Evolutionary conservation across 2,329 filamentous ascomycete species (phyloP).

Genomic region (Alternaria conjuncta): DNA sequence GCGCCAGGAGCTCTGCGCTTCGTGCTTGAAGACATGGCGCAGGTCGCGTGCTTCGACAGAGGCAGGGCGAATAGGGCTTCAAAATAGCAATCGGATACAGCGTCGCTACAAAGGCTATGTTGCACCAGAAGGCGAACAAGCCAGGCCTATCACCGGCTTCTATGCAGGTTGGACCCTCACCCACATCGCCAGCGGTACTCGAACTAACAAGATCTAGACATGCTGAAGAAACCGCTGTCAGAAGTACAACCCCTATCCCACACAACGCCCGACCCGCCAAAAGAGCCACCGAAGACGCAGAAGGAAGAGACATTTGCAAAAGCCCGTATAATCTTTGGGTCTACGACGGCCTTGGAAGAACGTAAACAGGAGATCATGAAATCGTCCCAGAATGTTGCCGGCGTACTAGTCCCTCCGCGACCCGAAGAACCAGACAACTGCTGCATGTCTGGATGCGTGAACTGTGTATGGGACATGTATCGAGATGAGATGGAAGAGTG

Average conservation of each 20-base stretch:
- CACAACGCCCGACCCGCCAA: constrained; percentile 40
- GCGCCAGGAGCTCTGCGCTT: constrained; percentile 33
- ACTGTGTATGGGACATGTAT: constrained; percentile 94
- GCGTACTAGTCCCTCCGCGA: constrained; percentile 80
- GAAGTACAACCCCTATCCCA: constrained; percentile 40
- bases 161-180: constrained; percentile 39
- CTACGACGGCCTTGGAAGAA: constrained; percentile 74
- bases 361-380: constrained; percentile 66
- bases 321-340: constrained; percentile 80
- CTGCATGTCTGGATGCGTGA: constrained; percentile 98
- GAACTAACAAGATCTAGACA: constrained; percentile 42
- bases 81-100: constrained; percentile 45
- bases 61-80: constrained; percentile 32
- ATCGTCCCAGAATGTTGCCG: constrained; percentile 72
- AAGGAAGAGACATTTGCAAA: constrained; percentile 63
- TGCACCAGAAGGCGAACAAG: constrained; percentile 47
- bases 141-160: constrained; percentile 47
- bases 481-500: constrained; percentile 93
- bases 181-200: not conserved
- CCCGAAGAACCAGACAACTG: constrained; percentile 96
- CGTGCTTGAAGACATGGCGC: constrained; percentile 29
- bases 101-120: constrained; percentile 45
- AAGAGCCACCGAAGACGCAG: constrained; percentile 53
- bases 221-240: constrained; percentile 40
- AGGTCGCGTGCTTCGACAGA: not conserved